Evolutionary conservation across 2,329 filamentous ascomycete genomes (phyloP), one percentile per base, ranked within the genome.

Genomic region (Microsporum audouinii): DNA sequence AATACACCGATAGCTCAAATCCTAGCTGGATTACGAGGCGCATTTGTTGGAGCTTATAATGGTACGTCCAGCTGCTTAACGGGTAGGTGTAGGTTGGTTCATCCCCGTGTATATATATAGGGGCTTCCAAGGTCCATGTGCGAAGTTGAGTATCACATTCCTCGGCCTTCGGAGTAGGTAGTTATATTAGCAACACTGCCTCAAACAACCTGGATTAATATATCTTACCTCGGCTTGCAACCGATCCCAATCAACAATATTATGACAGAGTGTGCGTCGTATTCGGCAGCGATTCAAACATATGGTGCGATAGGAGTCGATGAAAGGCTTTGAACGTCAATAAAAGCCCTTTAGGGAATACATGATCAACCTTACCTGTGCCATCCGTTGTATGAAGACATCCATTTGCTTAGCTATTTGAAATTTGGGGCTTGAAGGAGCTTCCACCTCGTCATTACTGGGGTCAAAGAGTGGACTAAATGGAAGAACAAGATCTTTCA

Each of bases 221-320:
- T 6, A 58, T 23, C 69, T 63, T 68, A 88, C 88, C 68, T 95
- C 89, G 6, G 83, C 78, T 73, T 96, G 91, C 1, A 97, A 78
- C 58, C 83, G 82, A 68, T 96, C 91, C 86, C 91, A 95, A 63
- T 92, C 88, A 2, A 84, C 77, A 39, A 96, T 84, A 12, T 87
- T 83, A 70, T 97, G 92, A 63, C 86, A 91, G 6, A 99, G 80
- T n/a, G 87, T 91, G 39, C 94, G 84, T n/a, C 94, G 84, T 47
- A 95, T 84, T 1, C 94, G 87, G 70, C 90, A 95, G 59, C 91
- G 82, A 70, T 97, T 99, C 71, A 97, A 89, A 68, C 91, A 95
- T 17, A 94, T 80, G 5, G 88, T 87, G 56, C 91, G 84, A 68
- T 94, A 86, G 14, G 95, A 81, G 66, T 96, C 91, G 17, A 96